Evolutionary conservation across 768 basidiomycete genomes (phyloP).

Genomic region (Lactifluus piperatus): DNA sequence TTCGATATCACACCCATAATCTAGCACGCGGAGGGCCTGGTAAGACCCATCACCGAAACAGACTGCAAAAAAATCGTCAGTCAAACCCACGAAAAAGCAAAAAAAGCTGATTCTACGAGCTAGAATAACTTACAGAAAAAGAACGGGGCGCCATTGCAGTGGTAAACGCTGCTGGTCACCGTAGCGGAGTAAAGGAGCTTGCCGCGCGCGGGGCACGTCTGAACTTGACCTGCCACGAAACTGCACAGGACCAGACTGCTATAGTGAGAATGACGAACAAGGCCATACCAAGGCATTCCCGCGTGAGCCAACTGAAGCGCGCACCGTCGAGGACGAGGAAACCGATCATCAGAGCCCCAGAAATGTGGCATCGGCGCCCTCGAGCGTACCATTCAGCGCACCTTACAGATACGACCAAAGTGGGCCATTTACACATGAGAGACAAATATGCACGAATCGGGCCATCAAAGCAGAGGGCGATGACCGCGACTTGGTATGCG

Average conservation of each 20-base stretch:
- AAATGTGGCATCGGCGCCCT: conserved; percentile 34
- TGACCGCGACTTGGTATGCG: conserved; percentile 37
- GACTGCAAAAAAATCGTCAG: conserved; percentile 22
- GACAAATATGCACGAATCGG: conserved; percentile 28
- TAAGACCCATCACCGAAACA: conserved; percentile 32
- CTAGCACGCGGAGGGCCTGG: conserved; percentile 33
- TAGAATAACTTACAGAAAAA: conserved; percentile 30
- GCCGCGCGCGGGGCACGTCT: conserved; percentile 20
- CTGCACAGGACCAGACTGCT: conserved; percentile 32
- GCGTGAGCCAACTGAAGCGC: conserved; percentile 29
- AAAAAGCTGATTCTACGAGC: neutral
- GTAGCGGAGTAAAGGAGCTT: conserved; percentile 28
- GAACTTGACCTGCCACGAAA: conserved; percentile 36
- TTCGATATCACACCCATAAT: conserved; percentile 37
- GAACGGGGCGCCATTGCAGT: conserved; percentile 31
- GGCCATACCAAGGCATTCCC: conserved; percentile 32
- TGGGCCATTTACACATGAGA: neutral
- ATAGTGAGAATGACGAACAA: conserved; percentile 27
- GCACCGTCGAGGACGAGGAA: conserved; percentile 32
- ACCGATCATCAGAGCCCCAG: conserved; percentile 36
- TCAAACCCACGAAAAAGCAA: neutral
- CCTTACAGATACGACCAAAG: neutral
- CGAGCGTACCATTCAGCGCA: conserved; percentile 33
- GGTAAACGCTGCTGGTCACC: conserved; percentile 28
- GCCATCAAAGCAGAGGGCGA: conserved; percentile 33